phyloP scores from a whole-genome alignment of 805 yeast genomes.

The Spathaspora passalidarum region DNA sequence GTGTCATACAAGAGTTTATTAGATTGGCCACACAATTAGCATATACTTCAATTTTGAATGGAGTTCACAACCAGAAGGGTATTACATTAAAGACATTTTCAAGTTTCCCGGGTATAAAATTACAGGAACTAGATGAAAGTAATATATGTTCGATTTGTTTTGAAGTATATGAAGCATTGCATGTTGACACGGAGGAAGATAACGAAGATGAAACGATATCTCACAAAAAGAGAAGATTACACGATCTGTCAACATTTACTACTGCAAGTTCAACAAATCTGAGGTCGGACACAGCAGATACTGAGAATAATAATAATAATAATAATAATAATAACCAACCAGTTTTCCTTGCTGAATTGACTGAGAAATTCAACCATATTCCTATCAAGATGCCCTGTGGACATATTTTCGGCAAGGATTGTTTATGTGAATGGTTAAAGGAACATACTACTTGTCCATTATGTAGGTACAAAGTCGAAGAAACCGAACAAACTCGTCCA shows the following conservation, averaged over 20 bases:
- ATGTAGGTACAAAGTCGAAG: slow-evolving; percentile 59
- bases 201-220: slow-evolving; percentile 12
- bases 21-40: slow-evolving; percentile 71
- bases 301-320: background rate
- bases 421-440: slow-evolving; percentile 81
- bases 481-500: slow-evolving; percentile 11
- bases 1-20: slow-evolving; percentile 56
- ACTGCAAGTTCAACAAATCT: slow-evolving; percentile 5
- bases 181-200: slow-evolving; percentile 9
- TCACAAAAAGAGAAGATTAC: slow-evolving; percentile 22
- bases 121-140: slow-evolving; percentile 7
- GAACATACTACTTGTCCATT: slow-evolving; percentile 78
- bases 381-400: slow-evolving; percentile 80
- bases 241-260: slow-evolving; percentile 8
- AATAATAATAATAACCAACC: background rate
- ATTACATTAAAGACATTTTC: slow-evolving; percentile 52
- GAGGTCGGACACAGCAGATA: slow-evolving; percentile 1
- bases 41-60: slow-evolving; percentile 55
- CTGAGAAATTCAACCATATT: slow-evolving; percentile 42
- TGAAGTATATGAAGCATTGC: slow-evolving; percentile 35
- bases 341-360: slow-evolving; percentile 18
- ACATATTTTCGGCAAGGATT: slow-evolving; percentile 83
- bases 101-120: slow-evolving; percentile 35
- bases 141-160: slow-evolving; percentile 62
- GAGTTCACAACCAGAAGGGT: slow-evolving; percentile 49